Percentiles rank a stretch among this genome's conserved stretches.
phyloP scores from a whole-genome alignment of 2,329 filamentous ascomycete species.

The Trichothecium roseum region DNA sequence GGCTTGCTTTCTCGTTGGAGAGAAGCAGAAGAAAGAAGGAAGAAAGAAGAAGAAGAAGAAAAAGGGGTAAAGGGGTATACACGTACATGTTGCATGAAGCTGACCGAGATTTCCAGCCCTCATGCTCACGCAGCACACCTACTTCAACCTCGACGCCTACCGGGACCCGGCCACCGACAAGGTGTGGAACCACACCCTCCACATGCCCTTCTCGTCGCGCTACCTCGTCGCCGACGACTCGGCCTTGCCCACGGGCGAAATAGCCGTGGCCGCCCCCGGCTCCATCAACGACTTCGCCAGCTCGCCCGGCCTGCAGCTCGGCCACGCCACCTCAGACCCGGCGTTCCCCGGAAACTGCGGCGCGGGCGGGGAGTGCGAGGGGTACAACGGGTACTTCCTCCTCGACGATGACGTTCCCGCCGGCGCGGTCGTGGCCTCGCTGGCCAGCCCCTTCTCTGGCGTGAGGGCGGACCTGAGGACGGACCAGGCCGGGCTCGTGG shows the following conservation, averaged over 20 bases:
- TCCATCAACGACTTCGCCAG: slow-evolving; percentile 60
- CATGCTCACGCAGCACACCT: slow-evolving; percentile 56
- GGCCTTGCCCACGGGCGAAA: slow-evolving; percentile 49
- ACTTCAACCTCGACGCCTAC: slow-evolving; percentile 60
- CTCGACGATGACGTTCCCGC: slow-evolving; percentile 28
- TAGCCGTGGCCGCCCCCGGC: slow-evolving; percentile 42
- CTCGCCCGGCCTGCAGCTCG: slow-evolving; percentile 45
- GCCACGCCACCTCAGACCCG: slow-evolving; percentile 41
- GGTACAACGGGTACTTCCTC: slow-evolving; percentile 56
- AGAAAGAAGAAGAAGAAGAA: slow-evolving; percentile 5
- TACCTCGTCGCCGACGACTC: slow-evolving; percentile 46
- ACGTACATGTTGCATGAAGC: background rate
- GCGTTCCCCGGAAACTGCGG: slow-evolving; percentile 53
- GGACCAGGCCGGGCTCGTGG: slow-evolving; percentile 60
- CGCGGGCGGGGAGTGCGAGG: slow-evolving; percentile 53
- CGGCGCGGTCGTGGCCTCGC: slow-evolving; percentile 33
- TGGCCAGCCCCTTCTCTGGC: slow-evolving; percentile 53
- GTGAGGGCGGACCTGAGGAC: slow-evolving; percentile 61
- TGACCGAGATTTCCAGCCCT: slow-evolving; percentile 26
- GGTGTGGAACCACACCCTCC: slow-evolving; percentile 52
- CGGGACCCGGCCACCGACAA: slow-evolving; percentile 43
- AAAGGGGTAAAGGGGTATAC: too few species aligned
- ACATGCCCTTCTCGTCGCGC: slow-evolving; percentile 50
- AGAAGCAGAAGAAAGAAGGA: too few species aligned
- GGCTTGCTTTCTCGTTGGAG: too few species aligned